Conservation (phyloP, 148 eudicot species). For the Beta vulgaris region DNA sequence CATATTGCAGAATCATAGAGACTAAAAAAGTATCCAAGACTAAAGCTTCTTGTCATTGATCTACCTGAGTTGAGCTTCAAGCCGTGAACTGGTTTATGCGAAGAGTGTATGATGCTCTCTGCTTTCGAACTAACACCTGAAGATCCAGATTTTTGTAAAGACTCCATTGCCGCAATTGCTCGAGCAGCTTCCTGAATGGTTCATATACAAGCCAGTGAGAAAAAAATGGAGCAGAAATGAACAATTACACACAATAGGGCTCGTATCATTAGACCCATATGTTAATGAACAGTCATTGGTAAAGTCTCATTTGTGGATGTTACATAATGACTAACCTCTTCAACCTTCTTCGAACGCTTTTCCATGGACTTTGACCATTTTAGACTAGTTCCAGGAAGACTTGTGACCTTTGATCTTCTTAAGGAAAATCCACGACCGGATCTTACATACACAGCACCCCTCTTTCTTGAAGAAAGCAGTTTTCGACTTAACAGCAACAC, state of each 20-base stretch:
- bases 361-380: conserved; percentile 98
- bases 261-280: neutral
- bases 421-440: conserved; percentile 81
- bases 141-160: conserved; percentile 37
- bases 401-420: conserved; percentile 74
- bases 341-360: conserved; percentile 61
- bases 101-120: conserved; percentile 40
- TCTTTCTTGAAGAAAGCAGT: conserved; percentile 65
- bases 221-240: neutral
- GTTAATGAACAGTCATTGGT: neutral
- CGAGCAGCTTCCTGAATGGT: conserved; percentile 59
- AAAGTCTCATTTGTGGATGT: neutral
- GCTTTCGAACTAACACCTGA: conserved; percentile 35
- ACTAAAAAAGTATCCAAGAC: conserved; percentile 5
- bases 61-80: conserved; percentile 51
- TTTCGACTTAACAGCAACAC: conserved; percentile 51
- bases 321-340: conserved; percentile 57
- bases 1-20: neutral
- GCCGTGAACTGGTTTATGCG: conserved; percentile 53
- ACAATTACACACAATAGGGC: neutral
- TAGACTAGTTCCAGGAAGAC: conserved; percentile 82
- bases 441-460: conserved; percentile 70
- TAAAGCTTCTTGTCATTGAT: conserved; percentile 25
- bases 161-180: conserved; percentile 63
- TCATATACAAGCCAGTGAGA: conserved; percentile 9